Evolutionary conservation across 495 filamentous ascomycete species (phyloP).

Genomic region (Aspergillus carlsbadensis): DNA sequence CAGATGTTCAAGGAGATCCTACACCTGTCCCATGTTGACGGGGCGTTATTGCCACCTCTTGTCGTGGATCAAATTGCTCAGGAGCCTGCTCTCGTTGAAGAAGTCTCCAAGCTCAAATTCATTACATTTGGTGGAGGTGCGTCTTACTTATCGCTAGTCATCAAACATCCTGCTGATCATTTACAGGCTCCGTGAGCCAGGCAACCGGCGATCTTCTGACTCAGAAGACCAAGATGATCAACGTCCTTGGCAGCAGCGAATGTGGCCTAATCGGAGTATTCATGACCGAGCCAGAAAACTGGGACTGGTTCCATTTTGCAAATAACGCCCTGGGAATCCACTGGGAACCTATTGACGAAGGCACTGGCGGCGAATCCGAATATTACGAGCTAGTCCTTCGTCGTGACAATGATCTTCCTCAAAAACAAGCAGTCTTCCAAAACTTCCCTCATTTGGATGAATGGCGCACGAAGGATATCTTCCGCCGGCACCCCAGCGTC

Average conservation of each 20-base stretch:
- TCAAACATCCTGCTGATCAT: background rate
- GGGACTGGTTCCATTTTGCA: slow-evolving; percentile 46
- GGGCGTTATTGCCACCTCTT: slow-evolving; percentile 15
- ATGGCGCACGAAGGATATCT: slow-evolving; percentile 57
- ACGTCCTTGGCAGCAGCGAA: slow-evolving; percentile 31
- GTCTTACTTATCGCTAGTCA: background rate
- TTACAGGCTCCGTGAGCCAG: background rate
- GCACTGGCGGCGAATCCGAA: background rate
- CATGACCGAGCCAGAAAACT: slow-evolving; percentile 36
- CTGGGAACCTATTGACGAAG: slow-evolving; percentile 17
- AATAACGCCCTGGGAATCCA: slow-evolving; percentile 37
- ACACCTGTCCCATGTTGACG: background rate
- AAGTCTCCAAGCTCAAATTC: slow-evolving; percentile 12
- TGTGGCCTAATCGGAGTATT: slow-evolving; percentile 31
- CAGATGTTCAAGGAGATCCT: slow-evolving; percentile 3
- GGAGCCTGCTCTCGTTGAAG: slow-evolving; percentile 6
- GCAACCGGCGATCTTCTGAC: slow-evolving; percentile 18
- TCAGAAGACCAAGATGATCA: slow-evolving; percentile 20
- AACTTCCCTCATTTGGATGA: slow-evolving; percentile 52
- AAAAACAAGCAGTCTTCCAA: slow-evolving; percentile 30
- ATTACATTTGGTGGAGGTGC: slow-evolving; percentile 20
- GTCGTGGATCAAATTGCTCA: slow-evolving; percentile 17
- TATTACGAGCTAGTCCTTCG: slow-evolving; percentile 16
- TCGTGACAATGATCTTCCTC: background rate
- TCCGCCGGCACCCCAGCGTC: slow-evolving; percentile 45